Base-by-base conservation (phyloP, 306 rosid genomes). In the Ochetophila trinervis region DNA sequence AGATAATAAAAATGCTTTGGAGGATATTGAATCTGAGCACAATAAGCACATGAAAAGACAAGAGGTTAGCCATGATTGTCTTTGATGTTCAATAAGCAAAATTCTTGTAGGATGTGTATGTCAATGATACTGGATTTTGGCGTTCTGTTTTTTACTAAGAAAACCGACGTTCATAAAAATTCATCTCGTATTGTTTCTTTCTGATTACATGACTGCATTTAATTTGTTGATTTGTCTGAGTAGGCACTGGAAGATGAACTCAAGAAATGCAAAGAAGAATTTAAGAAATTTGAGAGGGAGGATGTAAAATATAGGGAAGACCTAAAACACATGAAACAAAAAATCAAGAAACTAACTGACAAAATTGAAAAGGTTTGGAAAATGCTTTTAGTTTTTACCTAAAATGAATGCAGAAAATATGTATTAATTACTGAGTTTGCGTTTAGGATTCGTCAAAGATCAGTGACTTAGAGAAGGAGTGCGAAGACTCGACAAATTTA, bases 221-320 rank as follows among this genome's bases (percentile, higher is more conserved):
- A 23, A 18, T 55, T 49, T 36, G 78, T 56, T 63, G 51, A 16
- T 61, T 68, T 66, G 45, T 60, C 65, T 61, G 36, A 52, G 62
- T 65, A 93, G 98, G 97, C 89, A 75, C 89, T 93, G 62, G 96
- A 84, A 68, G 73, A 48, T 81, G 88, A 88, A 44, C 85, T 89
- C 74, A 85, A 88, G 82, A 93, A 67, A 48, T 84, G 96, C 67
- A 87, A 93, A 73, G 98, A 93, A 47, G 93, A 86, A 56, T 93
- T 89, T 76, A 93, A 87, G 81, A 89, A 89, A 78, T 93, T 93
- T 79, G 98, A 93, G 78, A 82, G 98, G 78, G 88, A 84, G 82
- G 97, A 93, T 84, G 96, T 93, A 21, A 93, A 93, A 76, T 75
- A 81, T 73, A 81, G 88, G 56, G 98, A 93, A 81, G 97, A 93